A percentile compares a stretch with the other conserved stretches of the same genome.
These are phyloP conservation scores for Exutisphaerella laricina DNA, from an alignment of 2,329 filamentous ascomycete species.

Conservation along the genomic window DNA sequence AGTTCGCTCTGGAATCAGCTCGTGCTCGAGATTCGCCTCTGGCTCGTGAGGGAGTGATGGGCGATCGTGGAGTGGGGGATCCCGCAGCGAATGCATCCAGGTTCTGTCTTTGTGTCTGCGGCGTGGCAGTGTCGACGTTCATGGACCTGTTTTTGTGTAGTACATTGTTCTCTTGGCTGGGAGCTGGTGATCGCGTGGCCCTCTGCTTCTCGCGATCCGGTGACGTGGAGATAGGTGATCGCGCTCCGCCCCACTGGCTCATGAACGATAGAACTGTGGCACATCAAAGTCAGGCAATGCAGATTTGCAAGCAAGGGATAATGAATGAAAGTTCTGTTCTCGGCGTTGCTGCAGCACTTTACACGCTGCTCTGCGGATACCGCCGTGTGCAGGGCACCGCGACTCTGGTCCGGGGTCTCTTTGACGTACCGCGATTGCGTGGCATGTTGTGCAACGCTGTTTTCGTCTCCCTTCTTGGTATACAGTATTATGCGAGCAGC, in stretches of 20 bases:
- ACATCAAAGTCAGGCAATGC: not conserved
- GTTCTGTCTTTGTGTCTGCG: conserved; percentile 14
- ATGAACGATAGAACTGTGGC: conserved; percentile 77
- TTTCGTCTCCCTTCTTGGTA: no score
- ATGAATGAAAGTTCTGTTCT: not conserved
- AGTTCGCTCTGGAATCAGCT: conserved; percentile 47
- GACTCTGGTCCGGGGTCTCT: conserved; percentile 6
- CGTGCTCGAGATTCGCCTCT: no score
- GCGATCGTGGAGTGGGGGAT: conserved; percentile 35
- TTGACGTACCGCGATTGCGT: conserved; percentile 32
- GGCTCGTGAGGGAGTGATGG: conserved; percentile 36
- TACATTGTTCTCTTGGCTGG: conserved; percentile 16
- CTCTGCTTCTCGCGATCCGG: conserved; percentile 12
- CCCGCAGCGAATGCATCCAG: conserved; percentile 8
- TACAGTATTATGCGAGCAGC: no score
- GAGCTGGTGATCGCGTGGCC: conserved; percentile 12
- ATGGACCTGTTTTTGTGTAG: conserved; percentile 17
- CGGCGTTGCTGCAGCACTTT: conserved; percentile 1
- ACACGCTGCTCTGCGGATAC: not conserved
- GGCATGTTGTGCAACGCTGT: conserved; percentile 32
- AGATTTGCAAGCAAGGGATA: not conserved
- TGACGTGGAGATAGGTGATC: conserved; percentile 27
- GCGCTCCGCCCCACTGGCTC: conserved; percentile 62
- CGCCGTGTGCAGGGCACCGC: conserved; percentile 6
- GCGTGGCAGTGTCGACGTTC: conserved; percentile 24